Evolutionary conservation across 306 rosid genomes (phyloP), one percentile per base, ranked within the genome.

Genomic region (Oemleria cerasiformis): DNA sequence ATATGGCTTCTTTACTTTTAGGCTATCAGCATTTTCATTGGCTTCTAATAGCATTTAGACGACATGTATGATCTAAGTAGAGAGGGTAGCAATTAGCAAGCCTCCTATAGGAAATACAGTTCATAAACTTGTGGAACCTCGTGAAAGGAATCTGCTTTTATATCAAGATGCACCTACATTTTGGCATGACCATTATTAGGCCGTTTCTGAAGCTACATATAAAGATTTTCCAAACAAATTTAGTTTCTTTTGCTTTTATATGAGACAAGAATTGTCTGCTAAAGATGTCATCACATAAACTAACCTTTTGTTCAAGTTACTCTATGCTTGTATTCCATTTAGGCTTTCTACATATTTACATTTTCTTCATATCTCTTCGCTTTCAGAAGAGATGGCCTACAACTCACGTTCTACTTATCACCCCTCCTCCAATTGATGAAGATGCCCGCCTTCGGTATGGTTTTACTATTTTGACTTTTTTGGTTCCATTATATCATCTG

Each of bases 351-450:
- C 43, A 14, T 71, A 49, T 62, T 41, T 20, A 30, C 9, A 23
- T 71, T 56, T 70, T 64, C 10, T 47, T 78, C 12, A 21, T 63
- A 9, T 65, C 65, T 50, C 19, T 77, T 81, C 66, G 63, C 43
- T 73, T 77, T 56, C 84, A 87, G 97, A 87, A 80, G 84, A 78
- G 44, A 67, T 92, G 97, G 97, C 83, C 96, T 19, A 55, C 80
- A 77, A 84, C 90, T 78, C 78, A 43, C 49, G 74, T 92, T 72
- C 20, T 92, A 59, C 90, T 89, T 19, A 81, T 92, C 67, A 89
- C 96, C 38, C 97, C 97, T 42, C 97, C 97, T 50, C 97, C 97
- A 48, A 87, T 92, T 15, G 94, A 89, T 83, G 96, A 89, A 80
- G 93, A 84, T 4, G 90, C 77, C 34, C 88, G 96, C 42, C 81